Base-by-base conservation (phyloP, 331 rosid species). In the Arachis monticola region DNA sequence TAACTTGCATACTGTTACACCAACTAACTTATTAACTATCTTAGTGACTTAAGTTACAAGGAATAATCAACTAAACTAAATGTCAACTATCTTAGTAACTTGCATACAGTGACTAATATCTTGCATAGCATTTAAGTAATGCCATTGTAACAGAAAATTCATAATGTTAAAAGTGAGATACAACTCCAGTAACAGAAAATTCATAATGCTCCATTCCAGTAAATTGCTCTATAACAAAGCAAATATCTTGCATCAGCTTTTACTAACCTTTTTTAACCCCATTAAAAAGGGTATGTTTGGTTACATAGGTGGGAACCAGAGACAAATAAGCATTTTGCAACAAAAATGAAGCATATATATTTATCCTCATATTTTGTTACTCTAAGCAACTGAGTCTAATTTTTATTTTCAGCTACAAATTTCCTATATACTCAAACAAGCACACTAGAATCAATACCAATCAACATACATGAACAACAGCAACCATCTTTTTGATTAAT, bases 391-490 rank as follows among this genome's bases (percentile, higher is more conserved):
- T 14, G 13, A 8, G 11, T 13, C 62, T 3, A 51, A 48, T 2
- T 13, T 5, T 51, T 32, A 32, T 32, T 51, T 50, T 14, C 14
- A 62, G 27, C 38, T 35, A 3, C 22, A 13, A 12, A 62, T 8
- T 35, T 14, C 13, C 45, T 60, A 46, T 13, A 53, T 14, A 14
- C 51, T 13, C 35, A 52, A 52, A 46, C 4, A 2, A 69, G 38
- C 61, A 69, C 63, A 52, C n/a, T 35, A 8, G 13, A 67, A 56
- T 22, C 27, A 75, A 55, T 65, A 55, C 68, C 17, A 42, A 57
- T 11, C 41, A 57, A 10, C 59, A 67, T 4, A 42, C 59, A 69
- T 51, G 1, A 52, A 13, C 46, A 64, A 17, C 60, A 47, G 13
- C 55, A 50, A 50, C 47, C 27, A 22, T 22, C 27, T 22, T 22